Evolutionary conservation across 2,329 filamentous ascomycete genomes (phyloP), one percentile per base, ranked within the genome.

Genomic region (Ascochyta lentis): DNA sequence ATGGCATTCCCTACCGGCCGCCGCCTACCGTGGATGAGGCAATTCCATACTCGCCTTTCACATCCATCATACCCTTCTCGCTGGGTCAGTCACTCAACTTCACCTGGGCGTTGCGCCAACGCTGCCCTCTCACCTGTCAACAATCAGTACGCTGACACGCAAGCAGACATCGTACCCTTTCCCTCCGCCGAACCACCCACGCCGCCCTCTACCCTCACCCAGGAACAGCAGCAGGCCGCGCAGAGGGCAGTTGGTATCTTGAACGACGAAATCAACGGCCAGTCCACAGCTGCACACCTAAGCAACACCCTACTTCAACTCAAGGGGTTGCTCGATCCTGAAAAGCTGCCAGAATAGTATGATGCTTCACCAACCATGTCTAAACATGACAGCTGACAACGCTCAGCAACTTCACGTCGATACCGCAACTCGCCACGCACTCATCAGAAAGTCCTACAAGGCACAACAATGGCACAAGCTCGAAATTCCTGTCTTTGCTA

Each of bases 21-120:
- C 78, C 80, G 22, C 79, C 80, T 10, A 82, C 79, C 3, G 83
- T 95, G 12, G 84, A 89, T 53, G 89, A 95, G 70, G 90, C 90
- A 27, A 80, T 95, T 41, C 89, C 90, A n/a, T 93, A 88, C 76
- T 91, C 90, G 47, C 91, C 91, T 23, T 88, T 94, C 71, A 90
- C 88, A 44, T 92, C 90, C 3, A 89, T 93, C 44, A 83, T 91
- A 48, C 90, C 91, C 3, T 91, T 94, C 74, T 86, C 89, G 73
- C 84, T 89, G 63, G 87, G 91, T 92, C 76, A 63, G 78, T 75
- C 55, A 19, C 47, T 34, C 55, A 54, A 46, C 59, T 58, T 68
- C 60, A 69, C 66, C 43, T 52, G 16, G 31, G 46, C 50, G 47
- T 43, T 40, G 42, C 44, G 51, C 49, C 45, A 9, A 38, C 54